Conservation (phyloP, 345 rosid genomes). For the Raphanus sativus region DNA sequence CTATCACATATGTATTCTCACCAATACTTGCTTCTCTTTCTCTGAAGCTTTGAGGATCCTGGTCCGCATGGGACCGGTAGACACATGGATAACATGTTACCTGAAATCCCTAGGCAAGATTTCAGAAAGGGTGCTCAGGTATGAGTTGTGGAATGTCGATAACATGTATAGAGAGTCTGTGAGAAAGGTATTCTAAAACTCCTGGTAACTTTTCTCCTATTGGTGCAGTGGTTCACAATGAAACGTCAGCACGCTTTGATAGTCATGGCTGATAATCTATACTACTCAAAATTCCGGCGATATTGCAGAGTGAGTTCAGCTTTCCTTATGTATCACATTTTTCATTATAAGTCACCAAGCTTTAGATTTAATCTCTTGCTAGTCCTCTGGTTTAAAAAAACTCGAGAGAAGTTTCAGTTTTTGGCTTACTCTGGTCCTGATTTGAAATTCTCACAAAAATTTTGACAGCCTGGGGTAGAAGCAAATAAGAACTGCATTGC, state of each 20-base stretch:
- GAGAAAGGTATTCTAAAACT: conserved; percentile 1
- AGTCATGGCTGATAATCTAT: conserved; percentile 85
- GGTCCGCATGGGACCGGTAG: conserved; percentile 99
- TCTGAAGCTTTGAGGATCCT: conserved; percentile 82
- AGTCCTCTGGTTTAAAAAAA: no score
- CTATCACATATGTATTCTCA: background rate
- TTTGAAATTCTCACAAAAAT: conserved; percentile 40
- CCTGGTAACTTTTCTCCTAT: background rate
- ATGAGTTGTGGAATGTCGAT: conserved; percentile 3
- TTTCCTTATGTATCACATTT: background rate
- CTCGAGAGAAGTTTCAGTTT: background rate
- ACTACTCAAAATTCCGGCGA: conserved; percentile 84
- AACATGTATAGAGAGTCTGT: background rate
- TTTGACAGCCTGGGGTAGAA: conserved; percentile 84
- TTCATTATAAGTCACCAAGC: background rate
- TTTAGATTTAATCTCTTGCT: background rate
- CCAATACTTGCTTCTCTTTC: conserved; percentile 8
- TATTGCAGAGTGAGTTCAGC: conserved; percentile 72
- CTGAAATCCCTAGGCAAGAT: conserved; percentile 84
- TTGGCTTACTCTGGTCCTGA: conserved; percentile 16
- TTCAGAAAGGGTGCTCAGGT: conserved; percentile 99
- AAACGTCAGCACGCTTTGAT: conserved; percentile 96
- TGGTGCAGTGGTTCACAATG: conserved; percentile 96
- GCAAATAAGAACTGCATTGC: conserved; percentile 91
- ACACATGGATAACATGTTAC: conserved; percentile 94